These are phyloP conservation scores for Pythium plurisporium DNA, from an alignment of 352 stramenopile genomes.

Conservation along the genomic window DNA sequence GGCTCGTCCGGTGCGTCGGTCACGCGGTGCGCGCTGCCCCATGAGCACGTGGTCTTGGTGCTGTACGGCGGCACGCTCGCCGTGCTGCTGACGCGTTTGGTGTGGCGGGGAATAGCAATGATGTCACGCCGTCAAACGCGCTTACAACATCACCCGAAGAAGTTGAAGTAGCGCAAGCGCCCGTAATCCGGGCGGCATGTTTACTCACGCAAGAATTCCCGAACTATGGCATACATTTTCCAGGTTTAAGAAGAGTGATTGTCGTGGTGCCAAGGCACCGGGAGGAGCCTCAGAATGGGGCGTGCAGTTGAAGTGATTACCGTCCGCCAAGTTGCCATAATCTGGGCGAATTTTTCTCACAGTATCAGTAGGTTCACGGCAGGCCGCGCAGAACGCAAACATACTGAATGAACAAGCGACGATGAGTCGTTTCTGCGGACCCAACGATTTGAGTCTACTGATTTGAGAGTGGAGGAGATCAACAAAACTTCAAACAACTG, in stretches of 20 bases:
- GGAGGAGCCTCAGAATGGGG: neutral
- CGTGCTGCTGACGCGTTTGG: slow-evolving; percentile 6
- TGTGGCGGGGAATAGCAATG: slow-evolving; percentile 7
- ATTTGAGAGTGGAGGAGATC: too few relatives aligned
- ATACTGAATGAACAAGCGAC: too few relatives aligned
- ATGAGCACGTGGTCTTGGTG: slow-evolving; percentile 11
- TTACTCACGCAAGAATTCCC: neutral
- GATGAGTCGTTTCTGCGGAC: too few relatives aligned
- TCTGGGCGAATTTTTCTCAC: too few relatives aligned
- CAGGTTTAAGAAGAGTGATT: neutral
- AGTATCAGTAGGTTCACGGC: too few relatives aligned
- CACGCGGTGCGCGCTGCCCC: slow-evolving; percentile 11
- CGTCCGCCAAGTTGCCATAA: too few relatives aligned
- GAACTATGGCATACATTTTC: neutral
- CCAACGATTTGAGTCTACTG: too few relatives aligned
- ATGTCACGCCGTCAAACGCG: slow-evolving; percentile 4
- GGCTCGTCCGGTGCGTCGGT: neutral
- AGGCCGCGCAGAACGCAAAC: too few relatives aligned
- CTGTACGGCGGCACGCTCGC: slow-evolving; percentile 11
- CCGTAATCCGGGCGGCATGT: neutral
- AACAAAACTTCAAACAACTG: too few relatives aligned
- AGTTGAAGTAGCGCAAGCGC: slow-evolving; percentile 2
- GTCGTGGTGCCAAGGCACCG: neutral
- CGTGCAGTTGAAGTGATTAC: slow-evolving; percentile 15
- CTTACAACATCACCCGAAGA: slow-evolving; percentile 15